phyloP scores from a whole-genome alignment of 352 stramenopile species.

The Phytophthora tentaculata region DNA sequence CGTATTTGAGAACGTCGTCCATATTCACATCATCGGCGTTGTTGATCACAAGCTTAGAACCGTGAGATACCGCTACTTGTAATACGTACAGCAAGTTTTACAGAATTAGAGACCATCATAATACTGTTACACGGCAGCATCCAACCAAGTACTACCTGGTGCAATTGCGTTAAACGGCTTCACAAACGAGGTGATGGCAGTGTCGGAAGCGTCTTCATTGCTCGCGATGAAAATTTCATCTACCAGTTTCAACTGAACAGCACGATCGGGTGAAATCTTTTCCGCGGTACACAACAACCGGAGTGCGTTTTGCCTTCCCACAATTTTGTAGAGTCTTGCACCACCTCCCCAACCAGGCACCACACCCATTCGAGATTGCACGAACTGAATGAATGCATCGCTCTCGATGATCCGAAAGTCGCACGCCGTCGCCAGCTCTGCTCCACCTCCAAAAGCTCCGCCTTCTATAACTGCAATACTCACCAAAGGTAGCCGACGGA shows the following conservation, averaged over 20 bases:
- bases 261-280: constrained; percentile 49
- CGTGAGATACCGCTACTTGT: constrained; percentile 68
- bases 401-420: constrained; percentile 75
- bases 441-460: constrained; percentile 79
- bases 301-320: constrained; percentile 73
- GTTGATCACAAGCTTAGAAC: constrained; percentile 67
- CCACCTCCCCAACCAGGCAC: constrained; percentile 82
- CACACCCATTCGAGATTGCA: constrained; percentile 82
- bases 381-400: constrained; percentile 78
- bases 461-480: constrained; percentile 80
- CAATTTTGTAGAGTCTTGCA: constrained; percentile 71
- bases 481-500: constrained; percentile 75
- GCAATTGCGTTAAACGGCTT: constrained; percentile 48
- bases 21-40: constrained; percentile 73
- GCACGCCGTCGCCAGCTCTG: constrained; percentile 78
- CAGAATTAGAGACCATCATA: background rate
- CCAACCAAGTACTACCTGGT: constrained; percentile 43
- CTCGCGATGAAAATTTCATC: constrained; percentile 58
- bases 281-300: constrained; percentile 73
- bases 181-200: constrained; percentile 49
- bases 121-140: background rate
- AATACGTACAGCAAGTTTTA: background rate
- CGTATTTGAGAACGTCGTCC: constrained; percentile 58
- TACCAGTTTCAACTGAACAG: constrained; percentile 61
- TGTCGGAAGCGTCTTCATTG: constrained; percentile 23